Evolutionary conservation across 2,329 filamentous ascomycete species (phyloP).

Genomic region (Penicillium vulpinum): DNA sequence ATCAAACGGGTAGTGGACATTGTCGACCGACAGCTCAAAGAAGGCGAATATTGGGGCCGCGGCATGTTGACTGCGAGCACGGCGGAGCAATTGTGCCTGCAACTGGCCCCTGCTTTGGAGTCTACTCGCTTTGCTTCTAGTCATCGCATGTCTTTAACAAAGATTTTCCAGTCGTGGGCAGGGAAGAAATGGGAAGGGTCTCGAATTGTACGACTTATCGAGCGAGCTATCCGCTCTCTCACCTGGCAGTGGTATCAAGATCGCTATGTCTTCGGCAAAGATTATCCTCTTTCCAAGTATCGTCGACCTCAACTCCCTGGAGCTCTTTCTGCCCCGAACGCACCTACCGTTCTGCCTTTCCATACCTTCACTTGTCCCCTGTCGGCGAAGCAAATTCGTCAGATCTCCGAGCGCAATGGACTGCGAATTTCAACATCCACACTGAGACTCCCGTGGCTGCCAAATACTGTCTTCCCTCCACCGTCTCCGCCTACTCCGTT

Average conservation of each 20-base stretch:
- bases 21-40: constrained; percentile 80
- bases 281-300: constrained; percentile 62
- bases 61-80: constrained; percentile 63
- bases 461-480: constrained; percentile 76
- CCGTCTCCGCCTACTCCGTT: constrained; percentile 77
- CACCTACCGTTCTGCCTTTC: constrained; percentile 92
- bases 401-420: constrained; percentile 93
- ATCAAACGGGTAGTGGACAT: constrained; percentile 89
- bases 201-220: constrained; percentile 76
- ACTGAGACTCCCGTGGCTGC: constrained; percentile 81
- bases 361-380: constrained; percentile 97
- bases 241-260: constrained; percentile 89
- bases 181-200: constrained; percentile 85
- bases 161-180: constrained; percentile 60
- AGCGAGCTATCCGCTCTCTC: constrained; percentile 75
- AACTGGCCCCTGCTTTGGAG: constrained; percentile 43
- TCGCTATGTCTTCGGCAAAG: constrained; percentile 64
- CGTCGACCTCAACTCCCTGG: constrained; percentile 70
- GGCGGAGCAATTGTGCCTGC: constrained; percentile 54
- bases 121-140: constrained; percentile 25
- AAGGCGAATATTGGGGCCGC: constrained; percentile 82
- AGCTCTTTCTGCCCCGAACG: constrained; percentile 74
- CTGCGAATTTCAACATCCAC: constrained; percentile 90
- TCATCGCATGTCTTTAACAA: constrained; percentile 33
- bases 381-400: constrained; percentile 84